These are phyloP conservation scores for Trichoderma virens DNA, from an alignment of 495 filamentous ascomycete species.

Conservation along the genomic window DNA sequence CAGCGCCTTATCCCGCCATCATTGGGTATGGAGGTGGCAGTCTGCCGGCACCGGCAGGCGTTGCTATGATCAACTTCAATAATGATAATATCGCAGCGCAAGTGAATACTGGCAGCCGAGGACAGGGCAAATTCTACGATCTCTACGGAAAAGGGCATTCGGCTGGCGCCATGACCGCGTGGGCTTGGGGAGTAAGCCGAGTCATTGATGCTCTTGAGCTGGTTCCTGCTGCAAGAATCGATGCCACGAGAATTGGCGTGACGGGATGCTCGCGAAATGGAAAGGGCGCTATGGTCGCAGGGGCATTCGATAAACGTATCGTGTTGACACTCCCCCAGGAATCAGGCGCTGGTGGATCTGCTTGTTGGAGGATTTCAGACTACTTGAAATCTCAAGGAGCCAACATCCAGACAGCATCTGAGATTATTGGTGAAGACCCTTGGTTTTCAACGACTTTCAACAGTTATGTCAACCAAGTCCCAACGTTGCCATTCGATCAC, in stretches of 20 bases:
- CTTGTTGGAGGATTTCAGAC: slow-evolving; percentile 45
- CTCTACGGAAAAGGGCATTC: slow-evolving; percentile 39
- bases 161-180: slow-evolving; percentile 42
- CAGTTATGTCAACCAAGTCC: slow-evolving; percentile 29
- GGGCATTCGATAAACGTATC: slow-evolving; percentile 42
- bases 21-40: slow-evolving; percentile 38
- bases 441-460: slow-evolving; percentile 43
- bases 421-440: slow-evolving; percentile 44
- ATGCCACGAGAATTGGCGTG: slow-evolving; percentile 39
- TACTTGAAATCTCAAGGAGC: slow-evolving; percentile 32
- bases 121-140: slow-evolving; percentile 41
- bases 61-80: slow-evolving; percentile 41
- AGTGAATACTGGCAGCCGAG: slow-evolving; percentile 27
- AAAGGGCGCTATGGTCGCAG: slow-evolving; percentile 46
- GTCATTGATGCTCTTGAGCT: slow-evolving; percentile 47
- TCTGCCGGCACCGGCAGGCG: slow-evolving; percentile 40
- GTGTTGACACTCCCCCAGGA: slow-evolving; percentile 47
- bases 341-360: slow-evolving; percentile 40
- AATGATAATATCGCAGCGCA: slow-evolving; percentile 43
- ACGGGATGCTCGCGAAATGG: slow-evolving; percentile 48
- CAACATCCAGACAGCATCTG: slow-evolving; percentile 42
- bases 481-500: slow-evolving; percentile 41
- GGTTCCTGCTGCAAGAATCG: slow-evolving; percentile 34
- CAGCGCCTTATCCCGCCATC: slow-evolving; percentile 40
- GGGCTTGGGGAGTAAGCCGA: slow-evolving; percentile 46